Evolutionary conservation across 1,139 yeast species (phyloP), one percentile per base, ranked within the genome.

Genomic region (Taphrina pruni): DNA sequence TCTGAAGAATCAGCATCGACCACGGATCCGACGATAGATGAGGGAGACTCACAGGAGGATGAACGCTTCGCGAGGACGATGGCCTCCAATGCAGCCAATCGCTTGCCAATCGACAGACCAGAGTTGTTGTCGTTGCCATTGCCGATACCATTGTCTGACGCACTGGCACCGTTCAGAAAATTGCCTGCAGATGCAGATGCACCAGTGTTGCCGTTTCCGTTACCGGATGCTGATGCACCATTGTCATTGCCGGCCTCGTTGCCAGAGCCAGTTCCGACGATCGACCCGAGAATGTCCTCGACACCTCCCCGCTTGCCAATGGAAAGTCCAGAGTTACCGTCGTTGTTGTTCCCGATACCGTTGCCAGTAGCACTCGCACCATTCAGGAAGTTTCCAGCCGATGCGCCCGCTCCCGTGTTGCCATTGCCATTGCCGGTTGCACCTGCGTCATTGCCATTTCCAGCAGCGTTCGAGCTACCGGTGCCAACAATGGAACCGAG

Each of bases 341-440:
- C 60, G 41, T 56, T 56, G 60, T 41, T 32, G 36, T 56, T 41
- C 2, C 60, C 60, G n/a, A 56, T 41, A 35, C 60, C 60, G 36
- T 56, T 56, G n/a, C 60, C 60, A 17, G 50, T 56, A 9, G 60
- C 60, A 56, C 45, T 26, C 6, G 60, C 60, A 17, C 60, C 60
- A 21, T 56, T 56, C 50, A 56, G 20, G 50, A 56, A 56, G 50
- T 56, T 21, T 8, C 60, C 50, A 21, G 60, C 60, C 9, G 50
- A 38, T 1, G 60, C 60, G 12, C 17, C 2, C 6, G 60, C 48
- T 6, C 60, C 60, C 39, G 60, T 41, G 50, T 56, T 56, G 35
- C 50, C 60, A 56, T 56, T 56, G 26, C 60, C 60, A 41, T 56
- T 56, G 50, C 36, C 60, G 2, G 9, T 56, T 4, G 60, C 60